phyloP scores from a whole-genome alignment of 2,329 filamentous ascomycete species.

The Fusarium redolens region DNA sequence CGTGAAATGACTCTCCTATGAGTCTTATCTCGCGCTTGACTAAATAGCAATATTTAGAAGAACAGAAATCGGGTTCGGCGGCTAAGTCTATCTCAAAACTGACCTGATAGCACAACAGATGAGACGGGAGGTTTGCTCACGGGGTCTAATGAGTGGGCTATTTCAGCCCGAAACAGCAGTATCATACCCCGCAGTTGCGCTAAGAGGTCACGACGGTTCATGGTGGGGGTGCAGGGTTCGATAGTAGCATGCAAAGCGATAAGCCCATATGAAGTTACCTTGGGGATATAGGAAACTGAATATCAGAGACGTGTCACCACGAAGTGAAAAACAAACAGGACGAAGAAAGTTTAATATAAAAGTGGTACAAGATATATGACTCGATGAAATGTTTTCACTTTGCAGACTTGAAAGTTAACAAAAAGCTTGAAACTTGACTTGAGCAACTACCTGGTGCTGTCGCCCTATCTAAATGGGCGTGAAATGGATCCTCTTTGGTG shows the following conservation, averaged over 20 bases:
- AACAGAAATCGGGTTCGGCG: constrained; percentile 8
- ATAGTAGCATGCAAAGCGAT: constrained; percentile 40
- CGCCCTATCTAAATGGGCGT: constrained; percentile 32
- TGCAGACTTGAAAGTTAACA: not conserved
- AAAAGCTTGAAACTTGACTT: not conserved
- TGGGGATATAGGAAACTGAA: not conserved
- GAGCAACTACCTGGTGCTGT: not conserved
- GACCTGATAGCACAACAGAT: constrained; percentile 18
- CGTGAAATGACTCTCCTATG: not conserved
- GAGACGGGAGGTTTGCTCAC: constrained; percentile 38
- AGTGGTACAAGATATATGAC: not conserved
- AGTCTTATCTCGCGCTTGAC: not conserved
- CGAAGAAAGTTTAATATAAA: not conserved
- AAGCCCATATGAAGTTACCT: constrained; percentile 8
- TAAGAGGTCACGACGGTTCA: constrained; percentile 39
- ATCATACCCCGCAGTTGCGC: constrained; percentile 40
- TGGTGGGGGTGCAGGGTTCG: constrained; percentile 37
- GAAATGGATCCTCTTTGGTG: constrained; percentile 30
- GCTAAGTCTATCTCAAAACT: constrained; percentile 18
- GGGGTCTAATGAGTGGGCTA: constrained; percentile 32
- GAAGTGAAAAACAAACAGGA: not conserved
- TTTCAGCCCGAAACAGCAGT: constrained; percentile 29
- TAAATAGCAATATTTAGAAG: not conserved
- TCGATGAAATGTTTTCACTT: not conserved
- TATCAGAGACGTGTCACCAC: not conserved